Base-by-base conservation (phyloP, 768 basidiomycete species). In the Agrocybe praecox region DNA sequence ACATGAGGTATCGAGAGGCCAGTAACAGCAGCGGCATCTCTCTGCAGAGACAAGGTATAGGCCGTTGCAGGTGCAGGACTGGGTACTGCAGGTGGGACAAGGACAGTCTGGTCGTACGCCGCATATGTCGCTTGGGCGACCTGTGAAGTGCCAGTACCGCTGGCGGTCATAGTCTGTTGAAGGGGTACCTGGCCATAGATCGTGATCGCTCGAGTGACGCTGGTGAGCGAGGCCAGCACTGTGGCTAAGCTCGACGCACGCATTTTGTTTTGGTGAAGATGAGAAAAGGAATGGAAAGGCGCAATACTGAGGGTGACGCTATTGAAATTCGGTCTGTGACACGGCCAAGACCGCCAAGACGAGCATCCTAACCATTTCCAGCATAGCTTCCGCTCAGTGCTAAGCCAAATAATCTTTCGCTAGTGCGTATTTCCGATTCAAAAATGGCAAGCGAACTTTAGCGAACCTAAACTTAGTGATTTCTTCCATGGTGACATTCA, bases 1-100 rank as follows among this genome's bases (percentile, higher is more conserved):
- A 59, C 60, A 32, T 76, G 76, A 46, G 69, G 65, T 34, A 78
- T 76, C 22, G 76, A 77, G 15, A 77, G 56, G 2, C 72, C 72
- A 4, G 64, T 59, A 1, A 74, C 70, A 19, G 55, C 57, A 6
- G 65, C 66, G 29, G 71, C 76, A 36, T 65, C 67, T 11, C 58
- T 56, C 54, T 73, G 68, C 18, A 87, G 69, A 52, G 76, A 71
- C 1, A 88, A 59, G 12, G 68, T 68, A 60, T 85, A 86, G 22
- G 72, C 70, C 9, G 66, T 76, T 6, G 76, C 65, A 10, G 80
- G 71, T 0, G 76, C 62, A 3, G 81, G 78, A 43, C 58, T 69
- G 1, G 85, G 84, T 4, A 83, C 61, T 1, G 80, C 64, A 15
- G 86, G 86, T 0, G 86, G 76, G 14, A 57, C 69, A 10, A 89